Evolutionary conservation across 2,329 filamentous ascomycete genomes (phyloP), one percentile per base, ranked within the genome.

Genomic region (Penicillium concentricum): DNA sequence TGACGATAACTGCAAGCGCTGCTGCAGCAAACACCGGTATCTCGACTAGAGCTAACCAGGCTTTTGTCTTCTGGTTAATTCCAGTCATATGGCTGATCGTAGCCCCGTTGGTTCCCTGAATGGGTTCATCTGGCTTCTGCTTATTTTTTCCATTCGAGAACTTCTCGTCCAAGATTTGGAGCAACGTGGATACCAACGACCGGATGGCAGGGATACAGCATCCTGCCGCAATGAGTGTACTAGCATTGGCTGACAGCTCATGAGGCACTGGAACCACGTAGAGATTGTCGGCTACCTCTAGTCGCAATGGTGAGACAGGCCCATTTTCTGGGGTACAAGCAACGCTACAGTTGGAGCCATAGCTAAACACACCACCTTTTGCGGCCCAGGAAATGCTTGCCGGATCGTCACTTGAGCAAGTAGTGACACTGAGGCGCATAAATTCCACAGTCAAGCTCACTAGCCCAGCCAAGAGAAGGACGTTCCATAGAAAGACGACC

Each of bases 181-280:
- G 82, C 81, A 82, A 85, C 72, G 84, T 87, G 0, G 81, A 85
- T 0, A 84, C 75, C 10, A 88, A 71, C 10, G 83, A 85, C 0
- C 89, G 71, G 10, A 88, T 80, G 1, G 85, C 84, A 0, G 86
- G 85, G 3, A 89, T 81, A 56, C 85, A 88, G 58, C 85, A 87
- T 2, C 82, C 86, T 2, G 85, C 84, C 0, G 84, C 81, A 1
- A 89, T 74, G 2, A 89, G 78, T 9, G 83, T 87, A 0, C 77
- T 83, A 0, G 84, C 79, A 44, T 81, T 80, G 65, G 88, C 87
- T 0, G 81, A 82, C 22, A 89, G 72, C 12, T 69, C 75, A 4
- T 74, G 61, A 0, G 86, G 87, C 1, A 78, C 79, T 0, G 85
- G 85, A 24, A 89, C 81, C 4, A 88, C 81, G 48, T 85, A 86